Evolutionary conservation across 2,329 filamentous ascomycete species (phyloP).

Genomic region (Sporothrix globosa): DNA sequence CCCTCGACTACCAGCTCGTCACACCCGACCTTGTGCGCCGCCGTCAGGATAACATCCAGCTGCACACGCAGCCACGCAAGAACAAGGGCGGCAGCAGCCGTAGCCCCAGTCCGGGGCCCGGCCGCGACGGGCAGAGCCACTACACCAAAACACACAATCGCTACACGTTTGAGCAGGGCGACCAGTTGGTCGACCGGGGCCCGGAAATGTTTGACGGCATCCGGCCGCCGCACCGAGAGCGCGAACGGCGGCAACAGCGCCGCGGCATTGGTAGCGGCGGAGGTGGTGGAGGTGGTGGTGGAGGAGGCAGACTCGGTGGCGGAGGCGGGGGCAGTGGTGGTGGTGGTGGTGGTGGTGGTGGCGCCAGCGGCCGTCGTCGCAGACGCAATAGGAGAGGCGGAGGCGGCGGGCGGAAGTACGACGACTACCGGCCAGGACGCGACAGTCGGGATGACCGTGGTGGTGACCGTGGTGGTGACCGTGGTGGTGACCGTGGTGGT

Average conservation of each 20-base stretch:
- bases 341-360: slow-evolving; percentile 39
- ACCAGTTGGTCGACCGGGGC: slow-evolving; percentile 70
- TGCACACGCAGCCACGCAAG: slow-evolving; percentile 29
- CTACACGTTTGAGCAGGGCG: slow-evolving; percentile 71
- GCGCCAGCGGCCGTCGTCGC: slow-evolving; percentile 4
- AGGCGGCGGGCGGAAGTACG: slow-evolving; percentile 30
- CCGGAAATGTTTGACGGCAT: slow-evolving; percentile 70
- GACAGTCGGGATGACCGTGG: slow-evolving; percentile 38
- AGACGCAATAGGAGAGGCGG: slow-evolving; percentile 22
- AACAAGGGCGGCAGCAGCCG: slow-evolving; percentile 2
- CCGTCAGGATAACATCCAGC: slow-evolving; percentile 62
- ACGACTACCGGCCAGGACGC: slow-evolving; percentile 28
- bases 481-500: slow-evolving; percentile 23
- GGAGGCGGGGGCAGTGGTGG: slow-evolving; percentile 1
- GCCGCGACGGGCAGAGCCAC: slow-evolving; percentile 35
- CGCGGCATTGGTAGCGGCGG: slow-evolving; percentile 40
- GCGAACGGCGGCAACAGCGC: slow-evolving; percentile 42
- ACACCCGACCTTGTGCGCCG: slow-evolving; percentile 64
- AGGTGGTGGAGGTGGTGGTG: slow-evolving; percentile 32
- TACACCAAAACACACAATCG: slow-evolving; percentile 62
- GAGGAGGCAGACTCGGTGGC: slow-evolving; percentile 13
- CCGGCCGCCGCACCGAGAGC: slow-evolving; percentile 60
- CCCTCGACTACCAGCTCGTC: slow-evolving; percentile 60
- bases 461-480: slow-evolving; percentile 28
- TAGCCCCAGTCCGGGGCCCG: slow-evolving; percentile 6